A percentile compares a stretch with the other conserved stretches of the same genome.
phyloP scores from a whole-genome alignment of 2,329 filamentous ascomycete genomes.

The Hypoxylon sp. region DNA sequence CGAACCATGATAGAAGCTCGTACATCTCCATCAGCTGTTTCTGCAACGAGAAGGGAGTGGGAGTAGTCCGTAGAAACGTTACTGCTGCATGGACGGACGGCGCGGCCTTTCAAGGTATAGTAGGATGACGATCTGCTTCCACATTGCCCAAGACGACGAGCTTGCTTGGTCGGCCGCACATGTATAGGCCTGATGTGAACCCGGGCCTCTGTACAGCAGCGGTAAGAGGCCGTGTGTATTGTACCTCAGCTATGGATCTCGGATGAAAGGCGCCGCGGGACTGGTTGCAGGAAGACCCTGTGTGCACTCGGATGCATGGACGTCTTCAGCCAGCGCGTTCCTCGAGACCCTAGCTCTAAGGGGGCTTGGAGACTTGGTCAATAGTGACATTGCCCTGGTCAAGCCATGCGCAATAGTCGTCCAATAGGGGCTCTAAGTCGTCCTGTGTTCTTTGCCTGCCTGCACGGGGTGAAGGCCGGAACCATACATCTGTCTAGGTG shows the following conservation, averaged over 20 bases:
- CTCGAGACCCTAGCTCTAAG: not conserved
- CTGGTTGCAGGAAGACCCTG: not conserved
- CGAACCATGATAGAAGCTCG: conserved; percentile 15
- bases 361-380: conserved; percentile 1
- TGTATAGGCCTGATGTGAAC: not conserved
- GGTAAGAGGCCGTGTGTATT: conserved; percentile 9
- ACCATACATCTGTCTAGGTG: conserved; percentile 5
- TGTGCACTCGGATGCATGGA: conserved; percentile 7
- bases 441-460: conserved; percentile 4
- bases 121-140: conserved; percentile 19
- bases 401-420: not conserved
- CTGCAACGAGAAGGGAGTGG: not conserved
- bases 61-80: conserved; percentile 7
- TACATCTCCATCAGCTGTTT: conserved; percentile 16
- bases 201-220: conserved; percentile 4
- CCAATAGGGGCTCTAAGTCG: conserved; percentile 9
- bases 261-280: conserved; percentile 10
- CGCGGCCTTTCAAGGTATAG: conserved; percentile 17
- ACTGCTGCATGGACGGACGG: conserved; percentile 26
- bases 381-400: not conserved
- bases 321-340: conserved; percentile 3
- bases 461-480: conserved; percentile 6
- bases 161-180: not conserved
- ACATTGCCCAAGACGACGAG: conserved; percentile 17
- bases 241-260: conserved; percentile 6